These are phyloP conservation scores for Tricholoma bakamatsutake DNA, from an alignment of 768 basidiomycete species.

Conservation along the genomic window DNA sequence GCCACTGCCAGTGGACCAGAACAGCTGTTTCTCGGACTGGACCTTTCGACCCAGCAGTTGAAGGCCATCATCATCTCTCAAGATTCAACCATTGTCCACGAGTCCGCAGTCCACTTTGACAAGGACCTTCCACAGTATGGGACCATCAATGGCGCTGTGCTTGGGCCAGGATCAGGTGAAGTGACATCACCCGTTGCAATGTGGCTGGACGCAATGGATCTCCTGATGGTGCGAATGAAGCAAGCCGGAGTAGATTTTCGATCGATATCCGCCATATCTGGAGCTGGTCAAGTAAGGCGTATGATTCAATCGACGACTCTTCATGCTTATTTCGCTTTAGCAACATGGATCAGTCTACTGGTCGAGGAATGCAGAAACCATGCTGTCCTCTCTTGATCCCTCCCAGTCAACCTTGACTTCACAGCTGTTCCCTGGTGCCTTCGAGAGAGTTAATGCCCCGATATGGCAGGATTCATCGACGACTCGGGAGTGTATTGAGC, in stretches of 20 bases:
- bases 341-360: constrained; percentile 90
- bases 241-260: constrained; percentile 51
- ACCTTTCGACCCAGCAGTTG: constrained; percentile 81
- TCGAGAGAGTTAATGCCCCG: constrained; percentile 61
- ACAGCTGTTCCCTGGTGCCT: constrained; percentile 60
- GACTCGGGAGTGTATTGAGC: constrained; percentile 59
- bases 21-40: constrained; percentile 67
- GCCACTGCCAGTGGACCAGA: constrained; percentile 5
- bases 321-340: constrained; percentile 28
- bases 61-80: constrained; percentile 68
- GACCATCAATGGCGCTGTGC: constrained; percentile 60
- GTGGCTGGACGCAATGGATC: constrained; percentile 84
- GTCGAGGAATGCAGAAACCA: constrained; percentile 47
- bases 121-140: constrained; percentile 66
- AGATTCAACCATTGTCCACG: constrained; percentile 53
- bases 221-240: constrained; percentile 61
- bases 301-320: background rate
- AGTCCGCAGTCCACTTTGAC: constrained; percentile 75
- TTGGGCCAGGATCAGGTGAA: constrained; percentile 61
- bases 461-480: constrained; percentile 95
- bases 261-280: constrained; percentile 60
- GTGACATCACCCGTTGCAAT: constrained; percentile 77
- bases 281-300: constrained; percentile 65
- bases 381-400: constrained; percentile 51
- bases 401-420: constrained; percentile 38